Percentiles rank a stretch among this genome's conserved stretches.
phyloP scores from a whole-genome alignment of 2,329 filamentous ascomycete genomes.

The Epichloe festucae region DNA sequence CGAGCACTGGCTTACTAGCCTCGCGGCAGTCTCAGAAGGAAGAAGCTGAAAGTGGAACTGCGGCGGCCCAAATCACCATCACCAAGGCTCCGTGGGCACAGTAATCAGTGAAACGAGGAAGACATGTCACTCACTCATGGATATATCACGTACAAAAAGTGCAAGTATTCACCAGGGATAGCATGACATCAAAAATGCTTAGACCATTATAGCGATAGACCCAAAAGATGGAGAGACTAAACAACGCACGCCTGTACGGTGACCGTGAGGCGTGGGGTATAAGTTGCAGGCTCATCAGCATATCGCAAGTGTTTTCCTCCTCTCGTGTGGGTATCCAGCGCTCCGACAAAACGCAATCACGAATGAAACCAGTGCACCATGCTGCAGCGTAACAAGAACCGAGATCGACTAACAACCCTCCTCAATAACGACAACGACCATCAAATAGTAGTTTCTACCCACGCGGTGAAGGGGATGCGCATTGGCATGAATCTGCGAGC shows the following conservation, averaged over 20 bases:
- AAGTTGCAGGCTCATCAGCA: constrained; percentile 14
- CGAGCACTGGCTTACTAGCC: constrained; percentile 14
- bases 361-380: constrained; percentile 7
- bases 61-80: constrained; percentile 25
- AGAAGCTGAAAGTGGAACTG: constrained; percentile 14
- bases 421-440: constrained; percentile 1
- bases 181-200: constrained; percentile 3
- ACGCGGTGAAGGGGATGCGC: background rate
- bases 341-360: constrained; percentile 9
- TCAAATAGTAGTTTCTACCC: background rate
- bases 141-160: background rate
- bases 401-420: background rate
- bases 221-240: constrained; percentile 6
- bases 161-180: background rate
- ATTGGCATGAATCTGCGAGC: background rate
- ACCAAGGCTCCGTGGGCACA: constrained; percentile 37
- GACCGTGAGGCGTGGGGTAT: constrained; percentile 15
- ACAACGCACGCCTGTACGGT: constrained; percentile 4
- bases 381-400: constrained; percentile 3
- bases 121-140: background rate
- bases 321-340: constrained; percentile 21
- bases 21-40: constrained; percentile 11
- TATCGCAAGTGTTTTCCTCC: constrained; percentile 12
- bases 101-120: constrained; percentile 3
- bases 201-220: constrained; percentile 6